Conservation (phyloP, 176 grass and related monocot species). For the Oryza nivara region DNA sequence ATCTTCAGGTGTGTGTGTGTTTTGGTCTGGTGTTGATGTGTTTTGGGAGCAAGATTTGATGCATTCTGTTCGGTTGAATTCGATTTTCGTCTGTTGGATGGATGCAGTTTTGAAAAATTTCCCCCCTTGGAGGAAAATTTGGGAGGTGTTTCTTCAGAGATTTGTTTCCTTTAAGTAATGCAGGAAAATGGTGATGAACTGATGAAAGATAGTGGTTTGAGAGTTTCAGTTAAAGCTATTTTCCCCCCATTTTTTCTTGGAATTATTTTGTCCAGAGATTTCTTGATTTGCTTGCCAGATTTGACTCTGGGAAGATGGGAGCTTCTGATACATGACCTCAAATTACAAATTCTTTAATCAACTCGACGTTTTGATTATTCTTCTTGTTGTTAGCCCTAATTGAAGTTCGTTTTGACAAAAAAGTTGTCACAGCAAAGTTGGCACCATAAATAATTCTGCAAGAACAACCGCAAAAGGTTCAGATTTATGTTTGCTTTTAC, state of each 20-base stretch:
- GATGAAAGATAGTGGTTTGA: not conserved
- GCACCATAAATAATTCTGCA: constrained; percentile 15
- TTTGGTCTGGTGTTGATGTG: not conserved
- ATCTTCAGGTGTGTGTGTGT: not conserved
- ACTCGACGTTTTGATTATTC: not conserved
- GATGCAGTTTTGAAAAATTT: not conserved
- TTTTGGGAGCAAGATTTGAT: constrained; percentile 10
- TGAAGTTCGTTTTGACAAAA: not conserved
- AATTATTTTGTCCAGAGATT: not conserved
- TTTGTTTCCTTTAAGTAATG: not conserved
- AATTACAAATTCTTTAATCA: not conserved
- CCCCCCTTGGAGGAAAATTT: not conserved
- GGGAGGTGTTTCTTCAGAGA: not conserved
- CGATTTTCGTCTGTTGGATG: not conserved
- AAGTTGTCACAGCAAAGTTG: not conserved
- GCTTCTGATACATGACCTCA: not conserved
- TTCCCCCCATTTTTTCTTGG: not conserved
- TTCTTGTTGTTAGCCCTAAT: not conserved
- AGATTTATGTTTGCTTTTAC: constrained; percentile 18
- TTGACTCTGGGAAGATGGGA: constrained; percentile 17
- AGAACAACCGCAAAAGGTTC: not conserved
- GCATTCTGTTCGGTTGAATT: not conserved
- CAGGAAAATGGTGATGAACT: not conserved
- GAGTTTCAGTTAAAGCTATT: not conserved
- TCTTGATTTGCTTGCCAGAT: constrained; percentile 17